phyloP scores from a whole-genome alignment of 208 protist genomes.

The Angomonas deanei region DNA sequence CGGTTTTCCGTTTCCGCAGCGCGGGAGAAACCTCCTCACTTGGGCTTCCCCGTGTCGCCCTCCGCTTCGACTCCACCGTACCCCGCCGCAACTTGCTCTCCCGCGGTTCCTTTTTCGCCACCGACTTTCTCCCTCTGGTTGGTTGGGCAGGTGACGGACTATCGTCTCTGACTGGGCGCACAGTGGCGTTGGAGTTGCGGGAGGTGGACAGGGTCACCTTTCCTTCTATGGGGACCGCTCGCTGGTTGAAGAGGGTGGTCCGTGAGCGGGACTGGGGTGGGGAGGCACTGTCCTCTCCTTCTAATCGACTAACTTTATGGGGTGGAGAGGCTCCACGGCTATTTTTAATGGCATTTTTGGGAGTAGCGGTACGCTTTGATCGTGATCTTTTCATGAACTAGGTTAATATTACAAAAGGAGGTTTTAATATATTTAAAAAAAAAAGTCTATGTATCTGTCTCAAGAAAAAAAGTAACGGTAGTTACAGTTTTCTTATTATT shows the following conservation, averaged over 20 bases:
- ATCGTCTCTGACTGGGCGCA: conserved; percentile 16
- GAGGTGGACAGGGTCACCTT: background rate
- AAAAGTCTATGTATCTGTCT: too few species aligned
- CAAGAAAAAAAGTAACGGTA: too few species aligned
- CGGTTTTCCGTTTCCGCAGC: background rate
- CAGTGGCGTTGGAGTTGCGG: conserved; percentile 13
- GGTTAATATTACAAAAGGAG: background rate
- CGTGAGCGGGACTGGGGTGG: background rate
- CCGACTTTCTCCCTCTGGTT: too few species aligned
- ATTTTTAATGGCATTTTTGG: background rate
- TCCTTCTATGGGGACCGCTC: background rate
- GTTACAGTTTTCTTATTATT: background rate
- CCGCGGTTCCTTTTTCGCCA: background rate
- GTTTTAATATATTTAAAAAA: conserved; percentile 2
- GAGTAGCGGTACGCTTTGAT: background rate
- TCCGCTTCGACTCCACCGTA: background rate
- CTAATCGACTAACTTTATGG: background rate
- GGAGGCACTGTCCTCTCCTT: background rate
- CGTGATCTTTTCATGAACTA: background rate
- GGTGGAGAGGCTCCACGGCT: background rate
- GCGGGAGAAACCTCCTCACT: too few species aligned
- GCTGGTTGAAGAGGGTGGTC: background rate
- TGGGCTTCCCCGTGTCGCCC: background rate
- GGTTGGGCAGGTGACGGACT: background rate
- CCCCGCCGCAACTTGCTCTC: background rate